Conservation (phyloP, 352 stramenopile species). For the Phytophthora agathidicida region DNA sequence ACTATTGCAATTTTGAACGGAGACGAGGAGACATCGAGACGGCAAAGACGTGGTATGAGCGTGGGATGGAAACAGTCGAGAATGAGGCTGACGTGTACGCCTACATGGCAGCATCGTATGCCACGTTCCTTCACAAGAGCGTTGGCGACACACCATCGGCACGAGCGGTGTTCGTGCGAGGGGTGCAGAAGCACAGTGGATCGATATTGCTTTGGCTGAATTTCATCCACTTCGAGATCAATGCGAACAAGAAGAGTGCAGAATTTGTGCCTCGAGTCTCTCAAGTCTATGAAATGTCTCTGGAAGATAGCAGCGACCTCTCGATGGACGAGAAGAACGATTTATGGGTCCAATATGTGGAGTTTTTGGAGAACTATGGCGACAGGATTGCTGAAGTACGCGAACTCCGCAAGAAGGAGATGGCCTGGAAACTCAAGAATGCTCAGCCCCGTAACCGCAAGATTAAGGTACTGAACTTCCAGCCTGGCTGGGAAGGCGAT, state of each 20-base stretch:
- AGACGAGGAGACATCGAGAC: slow-evolving; percentile 57
- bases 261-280: slow-evolving; percentile 49
- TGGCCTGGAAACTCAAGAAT: slow-evolving; percentile 77
- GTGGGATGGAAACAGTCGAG: slow-evolving; percentile 48
- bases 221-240: slow-evolving; percentile 77
- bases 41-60: slow-evolving; percentile 60
- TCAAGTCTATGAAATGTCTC: slow-evolving; percentile 50
- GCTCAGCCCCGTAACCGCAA: slow-evolving; percentile 52
- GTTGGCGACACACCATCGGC: slow-evolving; percentile 44
- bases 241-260: slow-evolving; percentile 19
- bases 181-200: slow-evolving; percentile 44
- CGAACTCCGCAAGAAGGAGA: slow-evolving; percentile 53
- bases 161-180: slow-evolving; percentile 50
- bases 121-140: slow-evolving; percentile 60
- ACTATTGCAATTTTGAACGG: slow-evolving; percentile 76
- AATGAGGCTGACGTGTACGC: slow-evolving; percentile 50
- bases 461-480: slow-evolving; percentile 63
- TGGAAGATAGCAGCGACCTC: slow-evolving; percentile 59
- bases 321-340: slow-evolving; percentile 80
- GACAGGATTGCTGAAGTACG: slow-evolving; percentile 50
- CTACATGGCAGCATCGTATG: slow-evolving; percentile 64
- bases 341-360: slow-evolving; percentile 79
- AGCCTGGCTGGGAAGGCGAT: slow-evolving; percentile 24
- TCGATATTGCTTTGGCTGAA: slow-evolving; percentile 71
- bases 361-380: slow-evolving; percentile 73